Percentiles rank a stretch among this genome's conserved stretches.
These are phyloP conservation scores for Coelastrella sp. DNA, from an alignment of 139 green algal species.

Conservation along the genomic window DNA sequence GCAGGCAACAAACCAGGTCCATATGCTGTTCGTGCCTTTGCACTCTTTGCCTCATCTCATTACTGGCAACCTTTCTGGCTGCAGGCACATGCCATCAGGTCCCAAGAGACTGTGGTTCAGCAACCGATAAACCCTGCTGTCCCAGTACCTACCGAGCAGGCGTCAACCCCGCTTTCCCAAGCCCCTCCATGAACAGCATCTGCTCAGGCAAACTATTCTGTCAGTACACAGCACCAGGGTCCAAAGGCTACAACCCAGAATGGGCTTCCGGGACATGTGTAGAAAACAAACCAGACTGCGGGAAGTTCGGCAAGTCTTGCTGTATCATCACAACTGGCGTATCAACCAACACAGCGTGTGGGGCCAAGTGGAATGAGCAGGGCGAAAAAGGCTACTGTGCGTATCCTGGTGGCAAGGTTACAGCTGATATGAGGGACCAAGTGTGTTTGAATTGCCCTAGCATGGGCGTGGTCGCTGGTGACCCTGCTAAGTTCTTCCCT, in stretches of 20 bases:
- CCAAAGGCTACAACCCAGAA: neutral
- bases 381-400: slow-evolving; percentile 10
- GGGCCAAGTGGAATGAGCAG: neutral
- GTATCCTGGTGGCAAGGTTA: neutral
- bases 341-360: neutral
- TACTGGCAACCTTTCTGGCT: neutral
- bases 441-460: neutral
- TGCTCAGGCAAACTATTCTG: slow-evolving; percentile 14
- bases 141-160: neutral
- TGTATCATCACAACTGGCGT: slow-evolving; percentile 19
- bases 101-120: slow-evolving; percentile 4
- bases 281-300: slow-evolving; percentile 34
- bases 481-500: slow-evolving; percentile 23
- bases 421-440: slow-evolving; percentile 24
- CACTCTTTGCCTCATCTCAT: no score
- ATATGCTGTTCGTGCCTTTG: no score
- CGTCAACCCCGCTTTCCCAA: neutral
- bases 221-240: neutral
- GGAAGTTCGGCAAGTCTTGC: slow-evolving; percentile 33
- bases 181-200: neutral
- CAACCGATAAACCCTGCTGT: slow-evolving; percentile 30
- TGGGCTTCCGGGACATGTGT: neutral
- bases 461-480: neutral
- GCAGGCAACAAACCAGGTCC: no score
- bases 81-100: slow-evolving; percentile 15